Evolutionary conservation across 345 rosid species (phyloP).

Genomic region (Salix udensis): DNA sequence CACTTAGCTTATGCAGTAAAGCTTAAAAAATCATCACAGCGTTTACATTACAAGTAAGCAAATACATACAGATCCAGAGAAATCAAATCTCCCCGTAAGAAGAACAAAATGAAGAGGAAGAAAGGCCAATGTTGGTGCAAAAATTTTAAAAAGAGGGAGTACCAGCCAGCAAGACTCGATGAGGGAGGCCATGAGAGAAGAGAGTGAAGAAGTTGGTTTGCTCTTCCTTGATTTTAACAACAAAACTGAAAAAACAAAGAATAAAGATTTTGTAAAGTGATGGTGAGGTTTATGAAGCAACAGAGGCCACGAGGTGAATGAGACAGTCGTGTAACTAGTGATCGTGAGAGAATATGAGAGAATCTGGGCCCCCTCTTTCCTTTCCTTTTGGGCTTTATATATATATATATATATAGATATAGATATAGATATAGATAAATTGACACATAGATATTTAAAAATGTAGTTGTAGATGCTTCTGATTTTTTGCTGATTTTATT

Average conservation of each 20-base stretch:
- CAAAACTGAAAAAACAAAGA: background rate
- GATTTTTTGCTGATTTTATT: too few relatives aligned
- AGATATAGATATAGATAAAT: too few relatives aligned
- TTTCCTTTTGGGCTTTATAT: background rate
- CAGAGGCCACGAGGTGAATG: background rate
- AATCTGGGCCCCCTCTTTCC: background rate
- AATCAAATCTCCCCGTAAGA: background rate
- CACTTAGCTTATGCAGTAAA: background rate
- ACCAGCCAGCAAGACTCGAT: constrained; percentile 87
- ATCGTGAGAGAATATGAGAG: too few relatives aligned
- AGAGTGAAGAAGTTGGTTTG: background rate
- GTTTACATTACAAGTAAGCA: too few relatives aligned
- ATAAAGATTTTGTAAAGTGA: background rate
- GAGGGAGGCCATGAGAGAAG: constrained; percentile 58
- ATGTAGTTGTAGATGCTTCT: too few relatives aligned
- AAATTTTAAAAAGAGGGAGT: constrained; percentile 8
- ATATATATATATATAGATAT: too few relatives aligned
- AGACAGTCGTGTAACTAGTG: background rate
- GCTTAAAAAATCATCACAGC: background rate
- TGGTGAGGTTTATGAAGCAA: background rate
- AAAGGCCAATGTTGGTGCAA: background rate
- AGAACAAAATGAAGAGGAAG: background rate
- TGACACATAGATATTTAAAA: too few relatives aligned
- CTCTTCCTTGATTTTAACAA: background rate
- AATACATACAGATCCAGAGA: constrained; percentile 8